phyloP scores from a whole-genome alignment of 2,329 filamentous ascomycete species.

The Setomelanomma holmii region DNA sequence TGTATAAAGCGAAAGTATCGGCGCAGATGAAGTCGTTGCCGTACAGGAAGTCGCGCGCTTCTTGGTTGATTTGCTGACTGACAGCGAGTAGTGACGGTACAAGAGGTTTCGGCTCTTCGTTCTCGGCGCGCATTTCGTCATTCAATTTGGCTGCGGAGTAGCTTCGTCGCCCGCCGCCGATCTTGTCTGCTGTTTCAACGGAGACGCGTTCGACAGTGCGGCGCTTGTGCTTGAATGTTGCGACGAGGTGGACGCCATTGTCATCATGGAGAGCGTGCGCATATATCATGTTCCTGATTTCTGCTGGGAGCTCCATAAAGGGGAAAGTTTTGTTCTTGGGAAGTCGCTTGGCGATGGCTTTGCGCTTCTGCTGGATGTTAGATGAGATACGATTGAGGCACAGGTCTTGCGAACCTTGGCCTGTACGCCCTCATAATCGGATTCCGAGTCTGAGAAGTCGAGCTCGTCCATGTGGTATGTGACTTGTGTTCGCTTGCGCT shows the following conservation, averaged over 20 bases:
- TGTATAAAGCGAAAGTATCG: conserved; percentile 39
- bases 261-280: conserved; percentile 33
- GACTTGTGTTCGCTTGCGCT: conserved; percentile 44
- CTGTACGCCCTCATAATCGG: conserved; percentile 21
- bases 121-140: conserved; percentile 10
- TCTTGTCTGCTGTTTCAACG: not conserved
- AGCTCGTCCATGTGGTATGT: conserved; percentile 37
- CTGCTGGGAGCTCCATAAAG: conserved; percentile 43
- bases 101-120: conserved; percentile 16
- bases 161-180: not conserved
- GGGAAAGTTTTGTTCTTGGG: conserved; percentile 43
- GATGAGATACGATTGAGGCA: not conserved
- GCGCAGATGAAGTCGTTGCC: conserved; percentile 36
- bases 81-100: conserved; percentile 36
- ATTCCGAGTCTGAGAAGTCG: conserved; percentile 27
- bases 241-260: conserved; percentile 32
- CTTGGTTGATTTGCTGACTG: conserved; percentile 37
- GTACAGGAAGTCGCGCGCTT: conserved; percentile 38
- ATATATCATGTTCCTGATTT: conserved; percentile 47
- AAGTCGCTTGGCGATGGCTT: conserved; percentile 24
- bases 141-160: conserved; percentile 2
- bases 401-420: conserved; percentile 33
- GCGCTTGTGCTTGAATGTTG: conserved; percentile 33
- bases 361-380: conserved; percentile 31
- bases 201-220: conserved; percentile 36